A percentile compares a stretch with the other conserved stretches of the same genome.
Evolutionary conservation across 1,284 basidiomycete genomes (phyloP).

Genomic region (Cryptococcus wingfieldii): DNA sequence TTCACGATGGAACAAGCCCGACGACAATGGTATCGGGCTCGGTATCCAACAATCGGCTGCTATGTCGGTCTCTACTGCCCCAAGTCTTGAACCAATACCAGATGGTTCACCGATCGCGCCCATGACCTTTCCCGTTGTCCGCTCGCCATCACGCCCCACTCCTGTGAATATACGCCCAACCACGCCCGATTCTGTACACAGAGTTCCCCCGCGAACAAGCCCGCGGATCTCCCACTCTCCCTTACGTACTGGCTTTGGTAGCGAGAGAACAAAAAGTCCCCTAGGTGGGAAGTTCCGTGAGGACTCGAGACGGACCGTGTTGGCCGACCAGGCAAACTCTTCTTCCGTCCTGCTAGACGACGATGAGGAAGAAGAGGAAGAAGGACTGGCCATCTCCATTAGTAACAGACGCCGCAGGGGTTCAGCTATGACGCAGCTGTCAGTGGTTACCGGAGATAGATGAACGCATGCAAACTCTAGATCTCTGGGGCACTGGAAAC

Average conservation of each 20-base stretch:
- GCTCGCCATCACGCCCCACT: not conserved
- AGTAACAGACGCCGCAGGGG: slow-evolving; percentile 19
- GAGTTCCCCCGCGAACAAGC: not conserved
- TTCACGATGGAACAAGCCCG: slow-evolving; percentile 9
- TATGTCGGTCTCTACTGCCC: slow-evolving; percentile 9
- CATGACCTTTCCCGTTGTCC: not conserved
- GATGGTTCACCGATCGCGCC: slow-evolving; percentile 9
- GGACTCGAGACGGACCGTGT: slow-evolving; percentile 4
- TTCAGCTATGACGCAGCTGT: slow-evolving; percentile 12
- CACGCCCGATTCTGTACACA: not conserved
- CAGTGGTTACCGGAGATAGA: not conserved
- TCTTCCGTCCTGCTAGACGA: slow-evolving; percentile 15
- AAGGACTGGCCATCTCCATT: slow-evolving; percentile 30
- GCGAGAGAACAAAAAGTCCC: slow-evolving; percentile 12
- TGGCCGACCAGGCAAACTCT: slow-evolving; percentile 8
- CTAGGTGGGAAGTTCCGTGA: not conserved
- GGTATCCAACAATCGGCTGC: slow-evolving; percentile 5
- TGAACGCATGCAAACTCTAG: not conserved
- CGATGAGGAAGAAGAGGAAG: slow-evolving; percentile 31
- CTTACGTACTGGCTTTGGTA: slow-evolving; percentile 1
- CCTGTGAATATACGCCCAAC: not conserved
- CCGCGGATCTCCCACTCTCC: slow-evolving; percentile 10
- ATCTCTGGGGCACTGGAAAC: too few relatives aligned
- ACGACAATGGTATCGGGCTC: slow-evolving; percentile 11
- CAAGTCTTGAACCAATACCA: slow-evolving; percentile 18